Evolutionary conservation across 225 moss, liverwort and hornwort species (phyloP), one percentile per base, ranked within the genome.

Genomic region (Neckera pumila): DNA sequence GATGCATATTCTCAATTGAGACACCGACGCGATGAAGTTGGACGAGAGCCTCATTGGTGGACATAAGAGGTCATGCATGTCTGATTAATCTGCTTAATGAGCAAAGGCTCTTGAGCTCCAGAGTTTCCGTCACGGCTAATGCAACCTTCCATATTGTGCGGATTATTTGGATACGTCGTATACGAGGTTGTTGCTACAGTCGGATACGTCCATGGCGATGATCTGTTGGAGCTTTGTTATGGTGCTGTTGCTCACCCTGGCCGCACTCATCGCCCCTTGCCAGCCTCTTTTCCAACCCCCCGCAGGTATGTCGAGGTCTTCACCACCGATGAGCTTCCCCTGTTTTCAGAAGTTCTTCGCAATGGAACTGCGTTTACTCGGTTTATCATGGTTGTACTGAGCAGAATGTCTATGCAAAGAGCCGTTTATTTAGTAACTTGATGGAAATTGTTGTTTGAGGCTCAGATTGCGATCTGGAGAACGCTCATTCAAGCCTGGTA

Each of bases 241-340:
- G 88, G 72, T 91, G 83, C 87, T 93, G 23, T 59, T 93, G 67
- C 85, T 93, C 40, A 92, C 91, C 58, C 84, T 93, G 67, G 84
- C 86, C 36, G 87, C 90, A 62, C 91, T 93, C 47, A 85, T 92
- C 45, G 84, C 73, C 74, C 92, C 92, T 74, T 70, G 83, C 85
- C 93, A 93, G 84, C 92, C 93, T 66, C 90, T 91, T 56, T 89
- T 93, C 82, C 91, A 88, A 79, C 89, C 87, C 23, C 91, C 90
- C 42, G 77, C 93, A 88, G 93, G 93, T 93, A 88, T 36, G 92
- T 88, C 18, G 40, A 43, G 14, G 75, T 79, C 76, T 56, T 70
- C 58, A 34, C 63, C 60, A 10, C 58, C 36, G 26, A 45, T 60
- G n/a, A 63, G 64, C n/a, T 85, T 85, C 82, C 77, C 57, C 61